Conservation (phyloP, 2,329 filamentous ascomycete species). For the Dendryphion nanum region DNA sequence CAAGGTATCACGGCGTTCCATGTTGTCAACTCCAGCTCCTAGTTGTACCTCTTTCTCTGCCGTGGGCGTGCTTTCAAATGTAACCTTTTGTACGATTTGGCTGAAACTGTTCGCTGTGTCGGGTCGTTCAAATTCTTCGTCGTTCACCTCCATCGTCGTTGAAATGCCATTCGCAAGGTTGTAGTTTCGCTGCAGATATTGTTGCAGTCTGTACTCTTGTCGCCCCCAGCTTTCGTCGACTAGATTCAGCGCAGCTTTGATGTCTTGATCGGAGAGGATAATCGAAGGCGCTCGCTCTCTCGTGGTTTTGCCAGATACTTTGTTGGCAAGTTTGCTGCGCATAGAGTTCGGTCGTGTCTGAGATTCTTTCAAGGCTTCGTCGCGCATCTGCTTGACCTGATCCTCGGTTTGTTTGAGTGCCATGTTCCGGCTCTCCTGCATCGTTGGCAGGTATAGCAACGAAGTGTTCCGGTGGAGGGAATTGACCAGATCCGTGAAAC, state of each 20-base stretch:
- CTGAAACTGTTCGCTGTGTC: slow-evolving; percentile 40
- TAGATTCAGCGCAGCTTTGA: slow-evolving; percentile 48
- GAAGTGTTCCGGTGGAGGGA: slow-evolving; percentile 65
- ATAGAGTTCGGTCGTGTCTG: slow-evolving; percentile 33
- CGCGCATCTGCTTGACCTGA: slow-evolving; percentile 54
- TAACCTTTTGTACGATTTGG: slow-evolving; percentile 45
- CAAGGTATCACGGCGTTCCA: slow-evolving; percentile 3
- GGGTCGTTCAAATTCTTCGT: slow-evolving; percentile 47
- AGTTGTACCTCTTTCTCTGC: slow-evolving; percentile 38
- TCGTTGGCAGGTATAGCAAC: slow-evolving; percentile 60
- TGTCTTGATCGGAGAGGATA: slow-evolving; percentile 47
- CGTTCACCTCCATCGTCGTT: slow-evolving; percentile 44
- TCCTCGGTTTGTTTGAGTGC: slow-evolving; percentile 60
- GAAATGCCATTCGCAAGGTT: slow-evolving; percentile 46
- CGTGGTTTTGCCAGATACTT: slow-evolving; percentile 24
- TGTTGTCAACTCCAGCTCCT: slow-evolving; percentile 15
- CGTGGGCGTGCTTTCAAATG: slow-evolving; percentile 46
- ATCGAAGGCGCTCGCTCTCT: slow-evolving; percentile 25
- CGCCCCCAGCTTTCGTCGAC: slow-evolving; percentile 52
- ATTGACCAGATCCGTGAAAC: slow-evolving; percentile 68
- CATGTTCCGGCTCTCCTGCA: slow-evolving; percentile 61
- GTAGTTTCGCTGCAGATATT: slow-evolving; percentile 49
- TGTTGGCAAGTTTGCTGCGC: slow-evolving; percentile 32
- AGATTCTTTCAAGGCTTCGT: slow-evolving; percentile 28
- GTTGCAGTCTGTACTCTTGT: slow-evolving; percentile 47